Evolutionary conservation across 495 filamentous ascomycete species (phyloP).

Genomic region (Corynascus novoguineensis): DNA sequence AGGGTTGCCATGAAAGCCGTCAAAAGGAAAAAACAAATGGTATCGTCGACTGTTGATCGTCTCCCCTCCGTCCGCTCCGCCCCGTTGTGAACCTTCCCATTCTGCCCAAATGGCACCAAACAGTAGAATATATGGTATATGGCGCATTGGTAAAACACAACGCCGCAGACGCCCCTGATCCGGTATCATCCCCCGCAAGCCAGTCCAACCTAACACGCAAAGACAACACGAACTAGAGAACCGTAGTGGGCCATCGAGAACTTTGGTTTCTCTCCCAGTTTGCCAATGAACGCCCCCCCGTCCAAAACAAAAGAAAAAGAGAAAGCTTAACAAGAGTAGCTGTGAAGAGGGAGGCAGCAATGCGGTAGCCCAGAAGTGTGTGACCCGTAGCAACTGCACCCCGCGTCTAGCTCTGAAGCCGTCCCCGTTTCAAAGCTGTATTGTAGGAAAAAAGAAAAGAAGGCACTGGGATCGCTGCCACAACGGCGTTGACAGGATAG

Average conservation of each 20-base stretch:
- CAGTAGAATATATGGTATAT: constrained; percentile 5
- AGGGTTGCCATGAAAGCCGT: too few species aligned
- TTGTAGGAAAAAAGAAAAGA: too few species aligned
- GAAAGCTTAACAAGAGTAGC: neutral
- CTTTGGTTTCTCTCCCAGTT: neutral
- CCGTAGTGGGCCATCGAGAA: neutral
- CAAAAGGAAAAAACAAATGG: too few species aligned
- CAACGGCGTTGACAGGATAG: neutral
- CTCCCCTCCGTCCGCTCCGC: neutral
- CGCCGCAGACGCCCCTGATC: neutral
- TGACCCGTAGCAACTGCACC: too few species aligned
- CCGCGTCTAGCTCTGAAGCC: too few species aligned
- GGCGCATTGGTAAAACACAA: neutral
- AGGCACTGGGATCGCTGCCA: neutral
- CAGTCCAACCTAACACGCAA: neutral
- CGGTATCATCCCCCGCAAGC: constrained; percentile 4
- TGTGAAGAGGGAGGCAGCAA: neutral
- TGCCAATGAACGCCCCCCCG: constrained; percentile 1
- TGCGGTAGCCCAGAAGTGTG: neutral
- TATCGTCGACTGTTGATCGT: too few species aligned
- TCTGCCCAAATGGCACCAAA: neutral
- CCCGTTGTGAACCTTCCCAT: neutral
- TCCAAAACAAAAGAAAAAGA: neutral
- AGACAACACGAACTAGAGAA: neutral
- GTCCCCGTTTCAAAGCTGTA: too few species aligned